Percentiles rank a stretch among this genome's conserved stretches.
phyloP scores from a whole-genome alignment of 441 rosid species.

The Eugenia klotzschiana region DNA sequence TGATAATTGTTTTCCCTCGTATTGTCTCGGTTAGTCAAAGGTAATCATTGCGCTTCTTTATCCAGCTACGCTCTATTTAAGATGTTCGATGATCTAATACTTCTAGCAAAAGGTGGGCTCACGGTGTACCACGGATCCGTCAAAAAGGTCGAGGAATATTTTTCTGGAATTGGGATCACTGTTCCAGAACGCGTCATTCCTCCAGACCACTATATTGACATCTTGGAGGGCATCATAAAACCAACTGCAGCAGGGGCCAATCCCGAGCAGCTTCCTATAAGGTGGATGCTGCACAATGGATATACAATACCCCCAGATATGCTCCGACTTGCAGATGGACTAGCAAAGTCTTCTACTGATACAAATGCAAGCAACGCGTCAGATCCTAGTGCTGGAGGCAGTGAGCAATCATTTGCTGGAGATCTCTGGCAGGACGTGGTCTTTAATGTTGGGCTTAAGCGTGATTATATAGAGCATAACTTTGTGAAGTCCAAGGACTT shows the following conservation, averaged over 20 bases:
- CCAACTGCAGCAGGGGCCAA: slow-evolving; percentile 38
- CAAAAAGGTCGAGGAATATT: slow-evolving; percentile 82
- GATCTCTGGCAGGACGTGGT: slow-evolving; percentile 71
- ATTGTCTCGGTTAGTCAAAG: neutral
- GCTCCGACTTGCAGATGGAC: slow-evolving; percentile 48
- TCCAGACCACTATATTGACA: slow-evolving; percentile 91
- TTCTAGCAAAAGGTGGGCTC: slow-evolving; percentile 89
- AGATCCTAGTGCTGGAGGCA: slow-evolving; percentile 17
- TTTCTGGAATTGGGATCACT: slow-evolving; percentile 54
- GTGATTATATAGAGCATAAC: slow-evolving; percentile 43
- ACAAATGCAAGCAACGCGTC: slow-evolving; percentile 30
- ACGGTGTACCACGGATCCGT: slow-evolving; percentile 83
- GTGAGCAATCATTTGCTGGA: slow-evolving; percentile 56
- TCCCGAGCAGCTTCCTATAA: slow-evolving; percentile 62
- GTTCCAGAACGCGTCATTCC: slow-evolving; percentile 91
- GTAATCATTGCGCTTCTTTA: slow-evolving; percentile 4
- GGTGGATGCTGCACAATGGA: slow-evolving; percentile 97
- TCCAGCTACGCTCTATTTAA: slow-evolving; percentile 76
- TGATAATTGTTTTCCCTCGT: neutral
- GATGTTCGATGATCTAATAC: slow-evolving; percentile 94
- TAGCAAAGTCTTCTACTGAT: slow-evolving; percentile 23
- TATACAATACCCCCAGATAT: slow-evolving; percentile 82
- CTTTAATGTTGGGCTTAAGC: slow-evolving; percentile 41
- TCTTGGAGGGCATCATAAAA: slow-evolving; percentile 81
- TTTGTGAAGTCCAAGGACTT: slow-evolving; percentile 42